Percentiles rank a stretch among this genome's conserved stretches.
phyloP scores from a whole-genome alignment of 345 rosid genomes.

The Barbarea vulgaris region DNA sequence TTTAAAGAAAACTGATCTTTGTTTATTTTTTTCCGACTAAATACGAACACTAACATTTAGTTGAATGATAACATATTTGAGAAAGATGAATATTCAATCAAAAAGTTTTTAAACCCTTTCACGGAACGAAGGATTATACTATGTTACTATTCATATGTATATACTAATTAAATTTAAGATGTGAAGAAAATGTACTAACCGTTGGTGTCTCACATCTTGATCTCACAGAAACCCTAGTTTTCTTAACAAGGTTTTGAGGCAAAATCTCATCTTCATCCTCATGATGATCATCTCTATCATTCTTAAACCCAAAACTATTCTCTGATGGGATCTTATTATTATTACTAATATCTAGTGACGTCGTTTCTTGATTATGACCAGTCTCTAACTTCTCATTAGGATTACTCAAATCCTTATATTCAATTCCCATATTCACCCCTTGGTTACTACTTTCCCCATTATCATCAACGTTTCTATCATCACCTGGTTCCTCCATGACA shows the following conservation, averaged over 20 bases:
- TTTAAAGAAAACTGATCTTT: not conserved
- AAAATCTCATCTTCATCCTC: conserved; percentile 57
- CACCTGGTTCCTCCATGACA: not conserved
- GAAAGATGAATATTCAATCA: not conserved
- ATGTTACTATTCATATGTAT: not conserved
- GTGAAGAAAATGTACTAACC: conserved; percentile 48
- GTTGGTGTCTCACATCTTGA: conserved; percentile 87
- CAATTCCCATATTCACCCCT: conserved; percentile 50
- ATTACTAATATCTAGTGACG: conserved; percentile 8
- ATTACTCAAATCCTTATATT: conserved; percentile 56
- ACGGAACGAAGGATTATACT: not conserved
- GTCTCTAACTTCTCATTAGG: conserved; percentile 34
- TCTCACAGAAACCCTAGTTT: conserved; percentile 88
- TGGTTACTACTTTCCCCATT: conserved; percentile 26
- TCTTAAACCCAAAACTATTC: conserved; percentile 37
- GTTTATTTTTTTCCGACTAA: not conserved
- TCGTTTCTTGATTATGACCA: conserved; percentile 23
- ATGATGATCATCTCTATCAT: conserved; percentile 28
- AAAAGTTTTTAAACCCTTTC: not conserved
- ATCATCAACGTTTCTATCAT: conserved; percentile 11
- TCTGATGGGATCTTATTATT: conserved; percentile 30
- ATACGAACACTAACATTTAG: not conserved
- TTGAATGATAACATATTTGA: not conserved
- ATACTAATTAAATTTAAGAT: conserved; percentile 2
- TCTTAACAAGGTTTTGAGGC: conserved; percentile 69